phyloP scores from a whole-genome alignment of 352 stramenopile genomes.

The Pythium myriotylum region DNA sequence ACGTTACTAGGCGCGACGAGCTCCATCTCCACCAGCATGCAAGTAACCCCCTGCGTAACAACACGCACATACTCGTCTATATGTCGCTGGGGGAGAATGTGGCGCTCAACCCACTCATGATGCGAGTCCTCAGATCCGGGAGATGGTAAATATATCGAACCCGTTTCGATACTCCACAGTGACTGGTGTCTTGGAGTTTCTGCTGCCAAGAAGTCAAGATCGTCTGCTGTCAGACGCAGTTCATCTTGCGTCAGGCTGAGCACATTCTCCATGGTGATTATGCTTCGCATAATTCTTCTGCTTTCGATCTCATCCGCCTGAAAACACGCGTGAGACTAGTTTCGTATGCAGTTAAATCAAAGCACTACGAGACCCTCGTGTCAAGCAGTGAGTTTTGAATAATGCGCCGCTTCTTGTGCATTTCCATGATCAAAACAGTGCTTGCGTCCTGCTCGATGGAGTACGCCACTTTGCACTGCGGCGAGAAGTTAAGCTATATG shows the following conservation, averaged over 20 bases:
- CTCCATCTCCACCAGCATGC: constrained; percentile 47
- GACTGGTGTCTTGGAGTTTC: constrained; percentile 37
- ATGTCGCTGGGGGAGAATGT: constrained; percentile 36
- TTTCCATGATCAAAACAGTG: constrained; percentile 55
- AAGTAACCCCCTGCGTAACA: constrained; percentile 40
- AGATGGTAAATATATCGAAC: constrained; percentile 30
- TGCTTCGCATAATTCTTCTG: constrained; percentile 50
- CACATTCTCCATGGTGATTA: constrained; percentile 37
- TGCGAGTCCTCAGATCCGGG: neutral
- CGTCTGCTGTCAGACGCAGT: constrained; percentile 30
- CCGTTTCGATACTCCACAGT: constrained; percentile 53
- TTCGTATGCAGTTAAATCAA: too few species aligned
- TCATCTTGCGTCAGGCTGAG: constrained; percentile 46
- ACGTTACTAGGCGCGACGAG: constrained; percentile 40
- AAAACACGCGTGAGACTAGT: too few species aligned
- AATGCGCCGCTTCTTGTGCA: constrained; percentile 70
- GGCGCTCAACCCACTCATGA: constrained; percentile 18
- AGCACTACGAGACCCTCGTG: constrained; percentile 33
- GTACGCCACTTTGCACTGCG: constrained; percentile 65
- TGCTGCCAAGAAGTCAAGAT: constrained; percentile 45
- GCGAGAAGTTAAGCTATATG: too few species aligned
- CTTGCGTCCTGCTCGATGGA: constrained; percentile 42
- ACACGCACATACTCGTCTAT: constrained; percentile 49
- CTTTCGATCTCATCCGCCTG: constrained; percentile 44
- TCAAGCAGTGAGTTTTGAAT: constrained; percentile 57